Percentiles rank a stretch among this genome's conserved stretches.
These are phyloP conservation scores for Heterococcus sp. DNA, from an alignment of 108 stramenopile species.

Conservation along the genomic window DNA sequence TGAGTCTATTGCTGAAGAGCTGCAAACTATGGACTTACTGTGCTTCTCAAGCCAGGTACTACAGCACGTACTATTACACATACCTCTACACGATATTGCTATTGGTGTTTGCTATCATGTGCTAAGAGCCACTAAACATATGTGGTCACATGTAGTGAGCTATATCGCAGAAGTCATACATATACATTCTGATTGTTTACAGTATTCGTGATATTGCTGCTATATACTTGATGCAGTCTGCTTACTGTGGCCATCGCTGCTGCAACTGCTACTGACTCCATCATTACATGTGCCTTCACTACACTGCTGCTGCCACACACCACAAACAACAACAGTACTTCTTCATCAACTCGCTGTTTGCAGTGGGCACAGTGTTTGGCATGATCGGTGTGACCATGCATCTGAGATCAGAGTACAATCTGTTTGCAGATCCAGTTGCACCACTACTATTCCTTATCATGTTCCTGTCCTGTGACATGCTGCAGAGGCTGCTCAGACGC, in stretches of 20 bases:
- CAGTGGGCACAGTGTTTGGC: constrained; percentile 66
- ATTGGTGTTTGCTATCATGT: neutral
- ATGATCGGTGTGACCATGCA: constrained; percentile 72
- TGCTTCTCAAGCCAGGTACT: constrained; percentile 62
- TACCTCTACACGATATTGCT: too few relatives aligned
- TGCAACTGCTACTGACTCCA: neutral
- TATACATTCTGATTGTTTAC: neutral
- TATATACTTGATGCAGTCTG: neutral
- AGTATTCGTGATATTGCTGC: neutral
- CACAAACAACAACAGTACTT: constrained; percentile 64
- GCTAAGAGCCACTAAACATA: neutral
- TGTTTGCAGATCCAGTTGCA: constrained; percentile 69
- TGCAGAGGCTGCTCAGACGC: constrained; percentile 51
- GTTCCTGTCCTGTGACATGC: constrained; percentile 57
- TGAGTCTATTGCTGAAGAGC: constrained; percentile 65
- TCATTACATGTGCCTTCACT: too few relatives aligned
- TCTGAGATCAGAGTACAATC: constrained; percentile 66
- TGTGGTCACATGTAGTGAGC: neutral
- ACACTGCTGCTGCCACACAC: too few relatives aligned
- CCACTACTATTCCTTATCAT: constrained; percentile 65
- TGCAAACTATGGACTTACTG: constrained; percentile 72
- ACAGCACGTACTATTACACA: neutral
- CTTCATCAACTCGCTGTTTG: constrained; percentile 66
- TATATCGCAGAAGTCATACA: neutral
- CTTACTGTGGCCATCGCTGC: neutral